A percentile compares a stretch with the other conserved stretches of the same genome.
Evolutionary conservation across 139 green algal genomes (phyloP).

Genomic region (Coelastrella sp.): DNA sequence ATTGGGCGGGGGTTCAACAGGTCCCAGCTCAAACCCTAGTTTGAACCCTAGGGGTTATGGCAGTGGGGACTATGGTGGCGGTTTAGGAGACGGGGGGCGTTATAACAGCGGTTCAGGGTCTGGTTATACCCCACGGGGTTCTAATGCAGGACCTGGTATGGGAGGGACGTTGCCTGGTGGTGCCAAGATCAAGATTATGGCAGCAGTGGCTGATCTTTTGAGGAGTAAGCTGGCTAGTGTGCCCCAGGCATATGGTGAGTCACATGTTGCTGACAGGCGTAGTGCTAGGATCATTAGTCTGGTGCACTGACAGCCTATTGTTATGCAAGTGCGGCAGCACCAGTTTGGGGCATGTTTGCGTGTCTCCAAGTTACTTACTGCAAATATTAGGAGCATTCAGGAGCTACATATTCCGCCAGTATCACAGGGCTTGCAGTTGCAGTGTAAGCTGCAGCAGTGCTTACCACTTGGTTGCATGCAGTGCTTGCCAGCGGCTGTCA

Average conservation of each 20-base stretch:
- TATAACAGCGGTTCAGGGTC: not conserved
- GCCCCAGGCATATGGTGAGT: slow-evolving; percentile 30
- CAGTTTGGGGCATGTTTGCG: too few relatives aligned
- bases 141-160: not conserved
- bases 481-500: too few relatives aligned
- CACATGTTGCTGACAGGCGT: not conserved
- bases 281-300: not conserved
- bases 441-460: too few relatives aligned
- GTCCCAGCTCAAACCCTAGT: too few relatives aligned
- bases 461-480: too few relatives aligned
- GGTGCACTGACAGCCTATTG: not conserved
- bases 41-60: not conserved
- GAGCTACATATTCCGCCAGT: too few relatives aligned
- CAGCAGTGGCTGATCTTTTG: slow-evolving; percentile 6
- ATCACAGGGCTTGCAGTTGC: too few relatives aligned
- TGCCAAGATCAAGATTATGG: slow-evolving; percentile 2
- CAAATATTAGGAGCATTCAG: too few relatives aligned
- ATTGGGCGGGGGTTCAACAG: not conserved
- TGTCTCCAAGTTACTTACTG: too few relatives aligned
- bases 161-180: not conserved
- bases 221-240: slow-evolving; percentile 21
- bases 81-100: not conserved
- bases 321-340: too few relatives aligned
- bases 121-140: slow-evolving; percentile 1
- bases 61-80: not conserved